Evolutionary conservation across 345 rosid genomes (phyloP), one percentile per base, ranked within the genome.

Genomic region (Schrenkiella parvula): DNA sequence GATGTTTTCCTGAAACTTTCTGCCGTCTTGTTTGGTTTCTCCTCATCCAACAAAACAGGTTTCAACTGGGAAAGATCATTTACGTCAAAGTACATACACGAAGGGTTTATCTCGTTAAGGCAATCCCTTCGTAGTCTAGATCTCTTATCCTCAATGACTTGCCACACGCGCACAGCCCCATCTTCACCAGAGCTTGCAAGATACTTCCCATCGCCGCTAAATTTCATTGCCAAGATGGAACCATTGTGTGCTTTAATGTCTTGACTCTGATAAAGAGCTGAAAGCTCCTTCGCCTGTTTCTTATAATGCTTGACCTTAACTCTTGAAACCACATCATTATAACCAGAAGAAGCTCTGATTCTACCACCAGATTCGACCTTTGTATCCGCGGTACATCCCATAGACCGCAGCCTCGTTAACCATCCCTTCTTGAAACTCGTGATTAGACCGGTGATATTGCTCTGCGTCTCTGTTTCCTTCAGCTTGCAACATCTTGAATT

Each of bases 171-270:
- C 48, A 90, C 88, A 37, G 85, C 31, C 25, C 87, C 77, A 78
- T 90, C 97, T 75, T 85, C 85, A 54, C 97, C 92, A 22, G 95
- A 85, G 80, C 90, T 87, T 4, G 95, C 95, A 54, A 90, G 95
- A 73, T 68, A 88, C 82, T 80, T 86, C 13, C 97, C 95, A 69
- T 90, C 92, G 8, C 76, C 80, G 64, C 95, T 90, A 77, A 90
- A 90, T 52, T 84, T 90, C 95, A 90, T 83, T 6, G 89, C 75
- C 80, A 84, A 81, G 50, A 90, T 83, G 10, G 86, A 68, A 75
- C 97, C 95, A 2, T 76, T 74, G 42, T 90, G 97, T 6, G 90
- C 97, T 81, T 72, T 86, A 65, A 88, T 86, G 55, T 86, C 90
- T 81, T 87, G 97, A 53, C 82, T 88, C 63, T 62, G 81, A 75